These are phyloP conservation scores for Wickerhamomyces subpelliculosus DNA, from an alignment of 805 yeast genomes.

Conservation along the genomic window DNA sequence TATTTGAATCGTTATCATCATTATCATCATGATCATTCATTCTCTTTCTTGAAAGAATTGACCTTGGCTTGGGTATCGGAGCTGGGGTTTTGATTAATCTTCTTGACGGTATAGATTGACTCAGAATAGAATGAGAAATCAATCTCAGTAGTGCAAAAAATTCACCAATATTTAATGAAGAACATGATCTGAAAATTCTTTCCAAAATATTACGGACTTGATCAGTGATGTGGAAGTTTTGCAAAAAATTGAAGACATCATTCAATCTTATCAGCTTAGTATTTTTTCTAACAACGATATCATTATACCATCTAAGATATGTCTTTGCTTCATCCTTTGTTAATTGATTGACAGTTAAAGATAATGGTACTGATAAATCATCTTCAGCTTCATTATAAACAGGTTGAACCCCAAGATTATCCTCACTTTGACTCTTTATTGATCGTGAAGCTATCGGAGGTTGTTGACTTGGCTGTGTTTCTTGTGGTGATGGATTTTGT, in stretches of 20 bases:
- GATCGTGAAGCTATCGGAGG: too few species aligned
- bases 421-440: neutral
- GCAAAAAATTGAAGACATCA: constrained; percentile 75
- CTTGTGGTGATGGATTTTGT: neutral
- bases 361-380: constrained; percentile 47
- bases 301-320: constrained; percentile 90
- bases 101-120: constrained; percentile 47
- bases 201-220: constrained; percentile 42
- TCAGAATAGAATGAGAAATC: constrained; percentile 57
- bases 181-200: constrained; percentile 44
- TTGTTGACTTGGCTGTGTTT: too few species aligned
- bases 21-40: constrained; percentile 32
- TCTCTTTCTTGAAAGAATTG: constrained; percentile 62
- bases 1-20: constrained; percentile 3
- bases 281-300: constrained; percentile 65
- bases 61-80: constrained; percentile 70
- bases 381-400: constrained; percentile 22
- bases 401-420: neutral
- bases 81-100: constrained; percentile 47
- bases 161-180: constrained; percentile 75
- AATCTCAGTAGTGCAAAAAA: constrained; percentile 84
- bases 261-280: constrained; percentile 58
- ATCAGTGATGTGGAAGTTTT: constrained; percentile 63
- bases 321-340: constrained; percentile 76
- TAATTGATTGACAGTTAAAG: constrained; percentile 60